Evolutionary conservation across 2,329 filamentous ascomycete genomes (phyloP), one percentile per base, ranked within the genome.

Genomic region (Sclerotinia nivalis): DNA sequence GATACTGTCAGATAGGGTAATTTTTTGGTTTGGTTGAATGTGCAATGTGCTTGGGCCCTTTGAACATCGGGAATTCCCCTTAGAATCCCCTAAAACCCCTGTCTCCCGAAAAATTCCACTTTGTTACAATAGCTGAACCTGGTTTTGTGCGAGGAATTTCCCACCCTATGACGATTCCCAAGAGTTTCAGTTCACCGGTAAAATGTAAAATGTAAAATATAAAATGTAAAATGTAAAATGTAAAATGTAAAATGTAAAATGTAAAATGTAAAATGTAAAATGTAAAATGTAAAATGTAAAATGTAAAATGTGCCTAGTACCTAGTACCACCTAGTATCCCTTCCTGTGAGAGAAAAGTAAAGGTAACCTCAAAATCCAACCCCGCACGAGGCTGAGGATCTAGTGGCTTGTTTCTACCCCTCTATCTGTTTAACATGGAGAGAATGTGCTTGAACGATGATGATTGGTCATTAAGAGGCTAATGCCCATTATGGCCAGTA

Each of bases 321-420:
- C 37, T 7, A 12, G 15, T 47, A 47, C 4, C 7, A 4, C n/a
- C n/a, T n/a, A n/a, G n/a, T n/a, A 15, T 18, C 28, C 18, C 28
- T 37, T 56, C 31, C 55, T n/a, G 2, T 15, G n/a, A 15, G 12
- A 2, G 2, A 22, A n/a, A 56, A 37, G 22, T 0, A 0, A 28
- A 55, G 52, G 52, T 37, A 40, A 37, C 56, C 37, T 28, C n/a
- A 22, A 15, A 28, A 12, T 28, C 10, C 15, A 60, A 60, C 56
- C 56, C 56, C 56, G 56, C 56, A 60, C 56, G 37, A 60, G 56
- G 56, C 56, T 60, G 56, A 60, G n/a, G n/a, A 18, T 45, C n/a
- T 12, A 20, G n/a, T 43, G 37, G 56, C 56, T 60, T 18, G 22
- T 43, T 43, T 43, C 34, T 28, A 43, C 37, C 56, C 37, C 56